These are phyloP conservation scores for Nepenthes gracilis DNA, from an alignment of 148 eudicot genomes.

Conservation along the genomic window DNA sequence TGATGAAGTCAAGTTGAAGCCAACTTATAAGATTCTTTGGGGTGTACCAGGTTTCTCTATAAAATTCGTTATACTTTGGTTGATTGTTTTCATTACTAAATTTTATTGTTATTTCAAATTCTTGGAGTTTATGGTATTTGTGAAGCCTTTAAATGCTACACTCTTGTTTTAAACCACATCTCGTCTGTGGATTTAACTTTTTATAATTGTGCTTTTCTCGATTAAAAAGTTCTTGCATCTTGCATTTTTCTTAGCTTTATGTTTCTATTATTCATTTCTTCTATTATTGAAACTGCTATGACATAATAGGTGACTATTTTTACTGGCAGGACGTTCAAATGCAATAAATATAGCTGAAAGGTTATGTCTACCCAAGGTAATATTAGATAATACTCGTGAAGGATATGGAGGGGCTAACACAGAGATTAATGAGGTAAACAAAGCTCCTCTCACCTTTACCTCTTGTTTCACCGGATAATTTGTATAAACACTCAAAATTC, in stretches of 20 bases:
- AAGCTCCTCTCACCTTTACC: too few relatives aligned
- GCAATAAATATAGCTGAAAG: constrained; percentile 94
- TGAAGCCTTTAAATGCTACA: background rate
- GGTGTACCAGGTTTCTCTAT: constrained; percentile 77
- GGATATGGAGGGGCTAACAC: constrained; percentile 81
- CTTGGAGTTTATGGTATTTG: background rate
- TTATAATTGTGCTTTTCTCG: too few relatives aligned
- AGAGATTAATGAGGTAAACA: constrained; percentile 87
- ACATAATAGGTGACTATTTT: background rate
- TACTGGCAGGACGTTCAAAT: constrained; percentile 80
- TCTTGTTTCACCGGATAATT: background rate
- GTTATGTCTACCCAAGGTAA: constrained; percentile 56
- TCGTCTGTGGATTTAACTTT: too few relatives aligned
- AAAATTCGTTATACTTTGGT: background rate
- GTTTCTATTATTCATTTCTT: background rate
- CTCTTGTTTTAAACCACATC: too few relatives aligned
- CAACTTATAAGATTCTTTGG: constrained; percentile 92
- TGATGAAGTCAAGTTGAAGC: constrained; percentile 92
- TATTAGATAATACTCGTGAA: constrained; percentile 58
- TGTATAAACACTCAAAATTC: background rate
- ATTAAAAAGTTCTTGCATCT: too few relatives aligned
- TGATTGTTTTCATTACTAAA: background rate
- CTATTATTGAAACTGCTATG: background rate
- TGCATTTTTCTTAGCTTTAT: too few relatives aligned
- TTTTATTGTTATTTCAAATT: background rate